Evolutionary conservation across 202 grass and related monocot species (phyloP), one percentile per base, ranked within the genome.

Genomic region (Musa balbisiana): DNA sequence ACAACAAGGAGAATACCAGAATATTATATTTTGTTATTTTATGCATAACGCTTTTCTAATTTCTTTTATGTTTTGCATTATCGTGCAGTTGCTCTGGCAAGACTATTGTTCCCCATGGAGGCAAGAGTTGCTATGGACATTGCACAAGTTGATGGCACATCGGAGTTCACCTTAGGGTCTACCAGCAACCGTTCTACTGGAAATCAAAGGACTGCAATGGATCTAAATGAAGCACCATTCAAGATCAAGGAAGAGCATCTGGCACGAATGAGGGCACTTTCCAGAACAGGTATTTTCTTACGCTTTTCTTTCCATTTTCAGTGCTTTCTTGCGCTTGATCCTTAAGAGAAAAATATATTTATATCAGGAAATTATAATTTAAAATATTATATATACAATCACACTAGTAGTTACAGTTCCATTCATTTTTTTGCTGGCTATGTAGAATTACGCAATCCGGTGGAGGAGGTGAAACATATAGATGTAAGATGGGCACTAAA

Each of bases 81-180:
- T 26, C 55, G 62, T 82, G 64, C 75, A 99, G 95, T 99, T 91
- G 91, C 87, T 85, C 86, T 99, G 65, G 95, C 91, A 1, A 94
- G 76, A 66, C 81, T 99, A 78, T 67, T 99, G 77, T 99, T 95
- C 83, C 95, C 95, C 16, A 88, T 82, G 87, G 95, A 99, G 73
- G 95, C 95, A 76, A 91, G 58, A 83, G 53, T 95, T 68, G 95
- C 95, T 5, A 99, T 95, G 91, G 95, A 94, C 78, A 89, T 94
- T 90, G 95, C 95, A 69, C 91, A 99, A 82, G 95, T 95, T 29
- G 91, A 99, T 65, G 91, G 89, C 50, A 99, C 95, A 9, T 73
- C 82, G 67, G 95, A 99, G 79, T 99, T 94, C 53, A 90, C 64
- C 66, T 55, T 85, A 53, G 82, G 83, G 78, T 91, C 79, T 49